Base-by-base conservation (phyloP, 129 eudicot species). In the Glebionis coronaria region DNA sequence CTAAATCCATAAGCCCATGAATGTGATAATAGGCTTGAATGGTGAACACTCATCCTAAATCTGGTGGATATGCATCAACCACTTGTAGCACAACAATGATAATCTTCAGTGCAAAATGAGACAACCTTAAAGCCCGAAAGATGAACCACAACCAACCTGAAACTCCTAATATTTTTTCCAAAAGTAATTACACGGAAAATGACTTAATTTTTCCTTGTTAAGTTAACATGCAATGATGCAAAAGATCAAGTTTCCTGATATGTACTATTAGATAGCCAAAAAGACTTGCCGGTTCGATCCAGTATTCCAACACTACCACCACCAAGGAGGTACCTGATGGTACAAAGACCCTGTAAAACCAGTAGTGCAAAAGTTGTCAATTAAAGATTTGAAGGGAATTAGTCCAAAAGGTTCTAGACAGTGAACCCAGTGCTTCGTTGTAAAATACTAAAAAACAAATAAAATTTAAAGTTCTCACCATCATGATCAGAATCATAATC, bases 181-280 rank as follows among this genome's bases (percentile, higher is more conserved):
- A 38, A 62, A 73, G 59, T 58, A 67, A 49, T 35, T 59, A 58
- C 74, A 67, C n/a, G 1, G 18, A 56, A 61, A 45, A 44, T 47
- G 19, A 65, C 53, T n/a, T 66, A 66, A 29, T 29, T 3, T 45
- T 35, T 49, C 23, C 54, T 50, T 49, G n/a, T 52, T 62, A 49
- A 74, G 65, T 67, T 74, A 56, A n/a, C n/a, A n/a, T n/a, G n/a
- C n/a, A n/a, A n/a, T n/a, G 73, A 74, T 12, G 18, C 20, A 18
- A 65, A 57, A n/a, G 10, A 5, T 40, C 31, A 50, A 31, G 23
- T 47, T 18, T 23, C 52, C 50, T 66, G 51, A 18, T 29, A 27
- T 74, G 40, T 35, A 75, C 81, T 82, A 47, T 76, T 81, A 82
- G 76, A 69, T 82, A 82, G 87, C 87, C 91, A 85, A 79, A 69